phyloP scores from a whole-genome alignment of 352 stramenopile species.

The Phytophthora multivora region DNA sequence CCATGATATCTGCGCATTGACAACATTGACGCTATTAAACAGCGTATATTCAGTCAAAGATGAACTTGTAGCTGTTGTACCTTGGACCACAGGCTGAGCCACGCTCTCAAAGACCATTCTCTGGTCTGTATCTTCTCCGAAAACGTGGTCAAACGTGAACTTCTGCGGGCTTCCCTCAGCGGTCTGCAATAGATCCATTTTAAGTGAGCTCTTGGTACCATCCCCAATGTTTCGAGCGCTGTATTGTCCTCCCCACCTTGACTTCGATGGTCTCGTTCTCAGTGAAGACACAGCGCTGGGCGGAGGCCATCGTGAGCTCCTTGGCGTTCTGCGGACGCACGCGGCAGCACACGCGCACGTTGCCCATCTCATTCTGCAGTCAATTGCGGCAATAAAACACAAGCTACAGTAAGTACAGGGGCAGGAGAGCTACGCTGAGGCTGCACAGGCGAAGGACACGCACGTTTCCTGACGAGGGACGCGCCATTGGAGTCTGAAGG shows the following conservation, averaged over 20 bases:
- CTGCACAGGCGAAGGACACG: not conserved
- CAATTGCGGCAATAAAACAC: constrained; percentile 6
- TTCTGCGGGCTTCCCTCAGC: constrained; percentile 67
- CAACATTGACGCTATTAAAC: not conserved
- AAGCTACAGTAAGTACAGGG: not conserved
- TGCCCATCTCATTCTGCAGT: constrained; percentile 45
- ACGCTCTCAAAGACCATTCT: constrained; percentile 90
- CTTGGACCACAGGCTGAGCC: constrained; percentile 87
- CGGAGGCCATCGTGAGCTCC: constrained; percentile 66
- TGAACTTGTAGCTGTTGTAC: constrained; percentile 29
- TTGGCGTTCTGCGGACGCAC: constrained; percentile 84
- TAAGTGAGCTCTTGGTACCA: constrained; percentile 5
- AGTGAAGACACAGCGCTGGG: constrained; percentile 62
- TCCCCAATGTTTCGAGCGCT: too few relatives aligned
- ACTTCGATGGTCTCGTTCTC: constrained; percentile 65
- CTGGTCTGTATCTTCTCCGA: constrained; percentile 82
- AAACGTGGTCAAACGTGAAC: constrained; percentile 92
- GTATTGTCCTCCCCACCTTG: constrained; percentile 36
- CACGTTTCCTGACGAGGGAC: constrained; percentile 26
- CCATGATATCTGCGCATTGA: constrained; percentile 76
- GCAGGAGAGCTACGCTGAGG: not conserved
- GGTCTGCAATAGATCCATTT: constrained; percentile 27
- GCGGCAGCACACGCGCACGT: constrained; percentile 85
- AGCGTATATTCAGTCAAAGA: constrained; percentile 12
- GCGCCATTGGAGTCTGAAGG: constrained; percentile 20